A percentile compares a stretch with the other conserved stretches of the same genome.
Evolutionary conservation across 345 rosid species (phyloP).

Genomic region (Microthlaspi erraticum): DNA sequence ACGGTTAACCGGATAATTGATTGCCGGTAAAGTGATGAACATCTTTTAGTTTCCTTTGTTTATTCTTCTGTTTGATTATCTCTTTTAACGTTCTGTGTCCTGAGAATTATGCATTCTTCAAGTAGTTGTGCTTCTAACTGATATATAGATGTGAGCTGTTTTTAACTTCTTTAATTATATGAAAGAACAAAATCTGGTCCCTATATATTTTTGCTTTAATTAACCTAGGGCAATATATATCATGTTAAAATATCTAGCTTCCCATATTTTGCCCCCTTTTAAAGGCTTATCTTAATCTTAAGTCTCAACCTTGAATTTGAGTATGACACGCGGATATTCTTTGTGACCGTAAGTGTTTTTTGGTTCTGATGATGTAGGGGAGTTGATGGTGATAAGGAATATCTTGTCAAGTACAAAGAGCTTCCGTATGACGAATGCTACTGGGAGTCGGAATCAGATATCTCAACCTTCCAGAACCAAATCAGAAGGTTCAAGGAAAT

Average conservation of each 20-base stretch:
- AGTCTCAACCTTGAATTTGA: too few relatives aligned
- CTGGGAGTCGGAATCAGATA: conserved; percentile 87
- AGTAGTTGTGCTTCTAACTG: background rate
- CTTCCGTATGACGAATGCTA: conserved; percentile 79
- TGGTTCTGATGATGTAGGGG: conserved; percentile 22
- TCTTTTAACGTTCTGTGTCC: background rate
- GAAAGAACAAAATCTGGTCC: too few relatives aligned
- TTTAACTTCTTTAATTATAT: too few relatives aligned
- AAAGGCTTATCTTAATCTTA: background rate
- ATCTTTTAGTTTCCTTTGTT: conserved; percentile 13
- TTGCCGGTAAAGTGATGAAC: conserved; percentile 59
- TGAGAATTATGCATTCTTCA: background rate
- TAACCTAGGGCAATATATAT: background rate
- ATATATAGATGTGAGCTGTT: background rate
- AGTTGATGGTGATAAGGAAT: conserved; percentile 59
- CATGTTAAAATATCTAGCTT: background rate
- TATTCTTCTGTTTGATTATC: background rate
- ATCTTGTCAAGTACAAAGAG: conserved; percentile 83
- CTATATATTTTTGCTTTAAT: too few relatives aligned
- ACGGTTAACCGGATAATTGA: conserved; percentile 82
- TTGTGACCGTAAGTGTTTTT: background rate
- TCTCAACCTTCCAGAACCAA: conserved; percentile 79
- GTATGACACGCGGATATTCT: background rate
- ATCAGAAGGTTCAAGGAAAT: conserved; percentile 65
- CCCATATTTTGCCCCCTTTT: background rate